Evolutionary conservation across 441 rosid species (phyloP).

Genomic region (Euphorbia celastroides): DNA sequence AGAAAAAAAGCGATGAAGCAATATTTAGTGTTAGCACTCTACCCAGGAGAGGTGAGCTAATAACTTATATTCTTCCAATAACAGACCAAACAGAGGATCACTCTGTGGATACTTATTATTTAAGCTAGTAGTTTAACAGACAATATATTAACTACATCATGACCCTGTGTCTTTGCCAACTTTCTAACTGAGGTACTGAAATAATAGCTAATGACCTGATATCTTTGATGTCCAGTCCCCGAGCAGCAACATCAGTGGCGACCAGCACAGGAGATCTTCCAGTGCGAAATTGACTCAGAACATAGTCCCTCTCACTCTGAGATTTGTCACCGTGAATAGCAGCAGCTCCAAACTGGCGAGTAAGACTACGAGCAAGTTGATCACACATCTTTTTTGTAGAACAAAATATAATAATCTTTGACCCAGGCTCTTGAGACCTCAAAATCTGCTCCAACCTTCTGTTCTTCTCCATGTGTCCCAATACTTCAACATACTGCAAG

Average conservation of each 20-base stretch:
- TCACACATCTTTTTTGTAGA: slow-evolving; percentile 89
- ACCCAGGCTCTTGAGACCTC: slow-evolving; percentile 83
- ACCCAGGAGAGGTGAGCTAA: too few relatives aligned
- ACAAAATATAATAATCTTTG: slow-evolving; percentile 83
- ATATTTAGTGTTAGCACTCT: too few relatives aligned
- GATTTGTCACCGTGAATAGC: slow-evolving; percentile 97
- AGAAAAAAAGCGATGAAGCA: too few relatives aligned
- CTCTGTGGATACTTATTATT: too few relatives aligned
- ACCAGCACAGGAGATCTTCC: slow-evolving; percentile 80
- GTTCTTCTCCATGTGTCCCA: slow-evolving; percentile 88
- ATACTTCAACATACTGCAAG: slow-evolving; percentile 81
- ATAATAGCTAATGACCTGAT: slow-evolving; percentile 46
- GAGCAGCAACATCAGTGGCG: slow-evolving; percentile 97
- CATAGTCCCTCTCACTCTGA: slow-evolving; percentile 95
- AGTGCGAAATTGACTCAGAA: slow-evolving; percentile 73
- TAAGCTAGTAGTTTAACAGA: too few relatives aligned
- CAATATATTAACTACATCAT: too few relatives aligned
- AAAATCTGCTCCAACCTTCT: slow-evolving; percentile 90
- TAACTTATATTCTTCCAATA: too few relatives aligned
- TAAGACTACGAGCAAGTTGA: slow-evolving; percentile 78
- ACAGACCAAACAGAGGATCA: too few relatives aligned
- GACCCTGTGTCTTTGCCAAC: too few relatives aligned
- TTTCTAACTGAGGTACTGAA: too few relatives aligned
- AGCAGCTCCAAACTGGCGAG: slow-evolving; percentile 78
- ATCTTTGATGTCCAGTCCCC: slow-evolving; percentile 93